Conservation (phyloP, 1,284 basidiomycete species). For the Melampsora americana region DNA sequence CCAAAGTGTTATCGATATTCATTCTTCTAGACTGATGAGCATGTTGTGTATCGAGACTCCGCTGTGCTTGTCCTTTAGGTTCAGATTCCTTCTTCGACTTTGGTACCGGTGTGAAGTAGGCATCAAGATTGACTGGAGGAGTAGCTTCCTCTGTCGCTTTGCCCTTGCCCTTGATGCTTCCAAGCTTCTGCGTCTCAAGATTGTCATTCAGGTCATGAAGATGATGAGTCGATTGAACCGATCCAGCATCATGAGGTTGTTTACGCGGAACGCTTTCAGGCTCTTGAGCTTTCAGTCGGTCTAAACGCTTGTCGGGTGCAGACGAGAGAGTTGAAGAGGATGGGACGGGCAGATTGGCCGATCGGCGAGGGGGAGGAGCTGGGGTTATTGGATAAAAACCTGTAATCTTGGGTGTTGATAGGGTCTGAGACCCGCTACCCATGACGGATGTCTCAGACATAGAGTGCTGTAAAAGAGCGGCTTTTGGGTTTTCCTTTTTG, state of each 20-base stretch:
- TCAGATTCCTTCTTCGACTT: background rate
- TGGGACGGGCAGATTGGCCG: background rate
- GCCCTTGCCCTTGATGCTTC: background rate
- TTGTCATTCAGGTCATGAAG: background rate
- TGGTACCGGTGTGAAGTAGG: background rate
- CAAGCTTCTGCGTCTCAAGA: background rate
- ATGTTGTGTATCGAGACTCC: background rate
- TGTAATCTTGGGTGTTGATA: background rate
- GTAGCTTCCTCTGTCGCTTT: background rate
- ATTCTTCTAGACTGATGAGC: background rate
- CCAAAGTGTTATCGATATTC: background rate
- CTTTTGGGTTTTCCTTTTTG: background rate
- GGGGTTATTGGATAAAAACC: background rate
- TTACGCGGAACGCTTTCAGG: background rate
- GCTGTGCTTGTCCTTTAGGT: constrained; percentile 8
- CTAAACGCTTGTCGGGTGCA: background rate
- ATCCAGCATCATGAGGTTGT: background rate
- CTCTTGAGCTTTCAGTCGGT: background rate
- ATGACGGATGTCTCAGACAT: background rate
- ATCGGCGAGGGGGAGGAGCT: background rate
- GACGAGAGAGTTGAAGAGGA: background rate
- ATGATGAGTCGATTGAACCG: background rate
- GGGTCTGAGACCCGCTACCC: background rate
- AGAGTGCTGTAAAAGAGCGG: background rate
- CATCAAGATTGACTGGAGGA: background rate